Evolutionary conservation across 2,329 filamentous ascomycete genomes (phyloP), one percentile per base, ranked within the genome.

Genomic region (Didymellaceae sp.): DNA sequence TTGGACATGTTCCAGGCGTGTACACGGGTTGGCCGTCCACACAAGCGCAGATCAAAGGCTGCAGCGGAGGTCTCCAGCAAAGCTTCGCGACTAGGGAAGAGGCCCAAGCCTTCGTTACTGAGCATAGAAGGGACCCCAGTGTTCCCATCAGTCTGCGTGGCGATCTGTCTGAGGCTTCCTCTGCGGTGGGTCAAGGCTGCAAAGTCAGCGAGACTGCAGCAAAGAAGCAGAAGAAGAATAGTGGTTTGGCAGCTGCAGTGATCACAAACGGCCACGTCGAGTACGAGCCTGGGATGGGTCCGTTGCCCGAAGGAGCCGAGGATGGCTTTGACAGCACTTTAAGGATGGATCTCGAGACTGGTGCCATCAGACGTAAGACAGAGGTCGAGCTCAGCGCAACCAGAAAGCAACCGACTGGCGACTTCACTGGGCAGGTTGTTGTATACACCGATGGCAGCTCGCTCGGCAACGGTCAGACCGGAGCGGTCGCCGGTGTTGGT

Each of bases 81-180:
- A 69, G 68, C 6, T 82, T 81, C 56, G 66, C 74, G 30, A 80
- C 76, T 6, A 65, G 67, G 20, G 80, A 79, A 49, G 91, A 95
- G 71, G 93, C 93, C 0, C 85, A 93, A 65, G 84, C 84, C 16
- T 97, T 89, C 68, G 89, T 96, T 9, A 56, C 61, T 31, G 60
- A 59, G 11, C 44, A 53, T 42, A 64, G 45, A 40, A 77, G 74
- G 28, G 58, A 55, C 25, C 44, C 53, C 6, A 64, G 57, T 32
- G 54, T 60, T 13, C 57, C 63, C 20, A 62, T 66, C 33, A 67
- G 61, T 41, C 33, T 67, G 34, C 65, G 65, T 16, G 65, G 62
- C 14, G 63, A 68, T 33, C 32, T 65, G 18, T 65, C 65, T 8
- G 58, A 65, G n/a, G 55, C 61, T 5, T 67, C 69, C 1, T 65